Evolutionary conservation across 768 basidiomycete genomes (phyloP), one percentile per base, ranked within the genome.

Genomic region (Xerocomus potaroensis): DNA sequence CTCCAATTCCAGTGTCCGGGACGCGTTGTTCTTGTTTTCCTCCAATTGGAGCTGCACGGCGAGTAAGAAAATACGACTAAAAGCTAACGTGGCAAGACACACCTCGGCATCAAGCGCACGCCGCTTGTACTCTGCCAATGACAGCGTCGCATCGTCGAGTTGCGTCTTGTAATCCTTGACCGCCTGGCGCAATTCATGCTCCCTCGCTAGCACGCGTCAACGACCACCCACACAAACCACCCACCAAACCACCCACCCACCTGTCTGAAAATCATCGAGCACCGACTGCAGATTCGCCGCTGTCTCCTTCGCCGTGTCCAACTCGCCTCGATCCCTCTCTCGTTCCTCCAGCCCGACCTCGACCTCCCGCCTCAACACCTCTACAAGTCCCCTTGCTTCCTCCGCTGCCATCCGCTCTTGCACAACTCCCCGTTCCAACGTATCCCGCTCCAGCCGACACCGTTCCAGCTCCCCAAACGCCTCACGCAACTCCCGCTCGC

Each of bases 231-330:
- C 23, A 19, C n/a, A 32, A 35, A 21, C 5, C 3, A 16, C 14
- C 37, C 29, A 32, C 23, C 43, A 45, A n/a, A n/a, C n/a, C 38
- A 34, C 22, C 3, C 70, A 39, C 86, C 48, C 56, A 94, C 95
- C 86, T 43, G 83, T 74, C 69, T 98, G 92, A 69, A 98, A 99
- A 67, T 98, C 96, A 60, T 91, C 85, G 57, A 99, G 69, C 4
- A 99, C 96, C 3, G 87, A 85, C 64, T 97, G 90, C 48, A 99
- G 64, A 67, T 98, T 98, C 7, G 67, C 72, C 4, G 83, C 79
- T 58, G 84, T 87, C 69, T 90, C 84, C 51, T 72, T 73, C 55
- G 91, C 89, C 16, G 70, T 64, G 50, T 83, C 83, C 32, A 91
- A 70, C 51, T 82, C 79, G 0, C 59, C 71, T 24, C 64, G 60